A percentile compares a stretch with the other conserved stretches of the same genome.
phyloP scores from a whole-genome alignment of 2,329 filamentous ascomycete genomes.

The Parasarocladium wereldwijsianum region DNA sequence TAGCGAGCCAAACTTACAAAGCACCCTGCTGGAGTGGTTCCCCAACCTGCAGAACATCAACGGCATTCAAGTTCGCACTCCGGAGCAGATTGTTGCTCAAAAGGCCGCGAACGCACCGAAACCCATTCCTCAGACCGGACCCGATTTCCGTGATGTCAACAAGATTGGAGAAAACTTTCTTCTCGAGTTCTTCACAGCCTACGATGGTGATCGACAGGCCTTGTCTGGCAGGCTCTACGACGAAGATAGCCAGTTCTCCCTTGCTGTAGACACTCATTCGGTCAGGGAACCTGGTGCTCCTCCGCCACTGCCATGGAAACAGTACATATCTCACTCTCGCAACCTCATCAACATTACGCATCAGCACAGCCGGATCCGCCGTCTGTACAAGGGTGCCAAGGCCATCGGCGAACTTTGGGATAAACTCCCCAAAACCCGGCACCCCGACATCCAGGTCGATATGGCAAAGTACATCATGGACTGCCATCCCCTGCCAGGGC shows the following conservation, averaged over 20 bases:
- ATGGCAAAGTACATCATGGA: conserved; percentile 69
- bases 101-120: conserved; percentile 34
- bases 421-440: conserved; percentile 54
- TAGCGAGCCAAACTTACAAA: conserved; percentile 43
- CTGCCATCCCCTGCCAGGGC: conserved; percentile 57
- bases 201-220: conserved; percentile 53
- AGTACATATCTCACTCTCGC: conserved; percentile 64
- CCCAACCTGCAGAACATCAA: conserved; percentile 69
- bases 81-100: conserved; percentile 49
- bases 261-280: conserved; percentile 51
- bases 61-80: conserved; percentile 55
- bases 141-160: conserved; percentile 60
- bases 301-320: conserved; percentile 46
- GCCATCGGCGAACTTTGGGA: conserved; percentile 57
- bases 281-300: conserved; percentile 31
- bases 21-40: conserved; percentile 67
- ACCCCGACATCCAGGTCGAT: conserved; percentile 55
- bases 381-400: conserved; percentile 48
- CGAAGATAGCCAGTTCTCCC: conserved; percentile 56
- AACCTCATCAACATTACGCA: conserved; percentile 60
- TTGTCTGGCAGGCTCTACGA: conserved; percentile 62
- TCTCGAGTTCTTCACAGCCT: conserved; percentile 56
- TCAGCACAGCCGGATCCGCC: conserved; percentile 43
- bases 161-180: conserved; percentile 65
- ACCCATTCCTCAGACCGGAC: conserved; percentile 45